Base-by-base conservation (phyloP, 352 stramenopile genomes). In the Phytophthora pistaciae region DNA sequence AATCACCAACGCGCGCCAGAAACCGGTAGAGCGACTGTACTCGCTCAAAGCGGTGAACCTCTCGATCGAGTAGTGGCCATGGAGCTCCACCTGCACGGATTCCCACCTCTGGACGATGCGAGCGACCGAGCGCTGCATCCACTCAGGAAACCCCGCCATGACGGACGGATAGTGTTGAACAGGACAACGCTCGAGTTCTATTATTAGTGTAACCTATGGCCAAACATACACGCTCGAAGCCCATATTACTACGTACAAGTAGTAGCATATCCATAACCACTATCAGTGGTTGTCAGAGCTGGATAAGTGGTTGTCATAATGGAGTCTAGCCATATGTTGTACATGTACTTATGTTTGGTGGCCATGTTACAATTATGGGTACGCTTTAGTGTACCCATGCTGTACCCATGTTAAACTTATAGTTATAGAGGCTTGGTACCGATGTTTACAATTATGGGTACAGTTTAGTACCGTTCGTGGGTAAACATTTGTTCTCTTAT, bases 91-190 rank as follows among this genome's bases (percentile, higher is more conserved):
- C 63, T 75, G 68, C 46, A 71, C 33, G 9, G 68, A 7, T 44
- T 75, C 68, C 68, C 68, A 75, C 27, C 60, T 75, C 10, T 10
- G 68, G 52, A 71, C 49, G n/a, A 75, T 55, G 9, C 54, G 66
- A 44, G 44, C 18, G 9, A 44, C 36, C 1, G 55, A 46, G 27
- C 46, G 64, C 18, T 48, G 33, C 21, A 69, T 29, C 2, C 52
- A 13, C 44, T 50, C 60, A 14, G 59, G 20, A 20, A 69, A 33
- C 25, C 29, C n/a, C 20, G 14, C 4, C 13, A 42, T 42, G 16
- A 18, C 18, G 36, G 11, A 42, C 36, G 7, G 6, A 29, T 29
- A 29, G 27, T 29, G 27, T 7, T 29, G 27, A 0, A 29, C 27
- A 29, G 27, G n/a, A n/a, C n/a, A n/a, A n/a, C n/a, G n/a, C n/a